Evolutionary conservation across 768 basidiomycete species (phyloP).

Genomic region (Leccinum variicolor): DNA sequence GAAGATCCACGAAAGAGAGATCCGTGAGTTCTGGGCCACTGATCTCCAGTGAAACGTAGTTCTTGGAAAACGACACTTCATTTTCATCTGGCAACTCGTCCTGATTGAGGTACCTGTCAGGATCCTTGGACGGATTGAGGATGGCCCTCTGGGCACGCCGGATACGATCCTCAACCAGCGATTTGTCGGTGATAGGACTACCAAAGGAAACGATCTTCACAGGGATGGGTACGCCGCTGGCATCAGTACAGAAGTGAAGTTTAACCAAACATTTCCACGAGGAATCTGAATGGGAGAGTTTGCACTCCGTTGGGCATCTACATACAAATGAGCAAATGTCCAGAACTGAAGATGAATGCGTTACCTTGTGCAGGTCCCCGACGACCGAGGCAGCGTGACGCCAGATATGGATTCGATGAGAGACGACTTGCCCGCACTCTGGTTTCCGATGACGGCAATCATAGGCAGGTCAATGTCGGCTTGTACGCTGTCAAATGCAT

Average conservation of each 20-base stretch:
- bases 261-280: constrained; percentile 53
- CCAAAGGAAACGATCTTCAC: constrained; percentile 45
- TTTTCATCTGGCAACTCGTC: constrained; percentile 13
- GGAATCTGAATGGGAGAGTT: constrained; percentile 38
- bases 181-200: constrained; percentile 44
- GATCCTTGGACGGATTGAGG: constrained; percentile 48
- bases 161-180: constrained; percentile 61
- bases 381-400: constrained; percentile 62
- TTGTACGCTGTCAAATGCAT: constrained; percentile 45
- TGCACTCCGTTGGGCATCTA: constrained; percentile 60
- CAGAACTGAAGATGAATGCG: background rate
- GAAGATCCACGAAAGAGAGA: constrained; percentile 63
- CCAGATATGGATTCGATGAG: constrained; percentile 77
- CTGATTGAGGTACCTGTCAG: constrained; percentile 12
- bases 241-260: constrained; percentile 43
- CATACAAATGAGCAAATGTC: background rate
- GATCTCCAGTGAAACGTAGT: constrained; percentile 57
- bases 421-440: constrained; percentile 75
- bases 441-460: constrained; percentile 72
- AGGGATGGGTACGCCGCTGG: constrained; percentile 35
- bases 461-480: constrained; percentile 70
- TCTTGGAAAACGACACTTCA: constrained; percentile 45
- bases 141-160: constrained; percentile 64
- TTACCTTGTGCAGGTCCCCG: constrained; percentile 76
- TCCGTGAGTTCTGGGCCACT: constrained; percentile 59